Evolutionary conservation across 345 rosid genomes (phyloP).

Genomic region (Bruguiera gymnorhiza): DNA sequence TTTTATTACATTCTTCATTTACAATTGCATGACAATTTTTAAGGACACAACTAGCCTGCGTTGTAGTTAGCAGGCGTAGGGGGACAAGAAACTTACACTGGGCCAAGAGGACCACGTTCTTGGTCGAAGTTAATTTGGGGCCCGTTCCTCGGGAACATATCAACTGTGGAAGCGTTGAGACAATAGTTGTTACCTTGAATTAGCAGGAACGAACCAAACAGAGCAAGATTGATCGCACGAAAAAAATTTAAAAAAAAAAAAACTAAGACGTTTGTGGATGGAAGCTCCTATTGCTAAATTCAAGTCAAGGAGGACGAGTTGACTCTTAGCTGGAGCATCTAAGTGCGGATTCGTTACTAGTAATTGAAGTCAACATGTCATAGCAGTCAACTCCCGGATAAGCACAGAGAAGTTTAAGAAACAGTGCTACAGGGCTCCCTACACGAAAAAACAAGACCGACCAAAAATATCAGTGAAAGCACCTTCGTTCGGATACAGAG

Average conservation of each 20-base stretch:
- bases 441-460: background rate
- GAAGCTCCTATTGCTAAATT: no score
- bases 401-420: slow-evolving; percentile 52
- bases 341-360: slow-evolving; percentile 43
- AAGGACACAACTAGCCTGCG: background rate
- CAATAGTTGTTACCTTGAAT: slow-evolving; percentile 75
- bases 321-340: background rate
- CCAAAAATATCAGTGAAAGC: background rate
- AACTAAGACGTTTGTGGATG: background rate
- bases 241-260: no score
- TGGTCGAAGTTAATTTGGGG: slow-evolving; percentile 86
- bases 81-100: slow-evolving; percentile 51
- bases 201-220: background rate
- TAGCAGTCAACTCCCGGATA: slow-evolving; percentile 70
- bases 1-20: no score
- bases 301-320: background rate
- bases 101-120: slow-evolving; percentile 78
- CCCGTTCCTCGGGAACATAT: slow-evolving; percentile 48
- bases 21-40: background rate
- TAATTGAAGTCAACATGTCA: slow-evolving; percentile 55
- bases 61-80: background rate
- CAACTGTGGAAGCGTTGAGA: slow-evolving; percentile 63
- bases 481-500: background rate
- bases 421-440: slow-evolving; percentile 43
- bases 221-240: background rate